Percentiles rank a stretch among this genome's conserved stretches.
Conservation (phyloP, 179 eudicot species). For the Spergularia azorica region DNA sequence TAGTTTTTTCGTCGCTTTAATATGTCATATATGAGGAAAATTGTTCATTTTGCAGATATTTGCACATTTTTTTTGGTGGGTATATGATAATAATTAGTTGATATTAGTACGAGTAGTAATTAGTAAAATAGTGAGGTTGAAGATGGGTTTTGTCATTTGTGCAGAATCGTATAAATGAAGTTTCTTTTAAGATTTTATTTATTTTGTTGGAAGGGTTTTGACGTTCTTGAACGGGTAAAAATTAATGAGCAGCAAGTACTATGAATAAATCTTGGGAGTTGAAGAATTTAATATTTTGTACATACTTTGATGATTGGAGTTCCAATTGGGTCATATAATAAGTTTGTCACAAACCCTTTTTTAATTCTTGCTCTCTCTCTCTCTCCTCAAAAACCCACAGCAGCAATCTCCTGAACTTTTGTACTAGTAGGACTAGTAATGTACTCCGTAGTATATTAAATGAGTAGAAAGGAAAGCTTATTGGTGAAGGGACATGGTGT, state of each 20-base stretch:
- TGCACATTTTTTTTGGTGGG: too few species aligned
- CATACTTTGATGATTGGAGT: slow-evolving; percentile 17
- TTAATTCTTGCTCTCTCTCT: background rate
- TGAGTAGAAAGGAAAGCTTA: background rate
- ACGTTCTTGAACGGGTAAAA: background rate
- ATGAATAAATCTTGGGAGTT: background rate
- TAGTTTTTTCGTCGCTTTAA: too few species aligned
- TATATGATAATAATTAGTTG: too few species aligned
- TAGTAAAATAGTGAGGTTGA: too few species aligned
- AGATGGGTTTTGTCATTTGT: too few species aligned
- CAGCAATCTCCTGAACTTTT: slow-evolving; percentile 25
- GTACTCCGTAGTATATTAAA: too few species aligned
- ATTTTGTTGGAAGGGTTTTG: background rate
- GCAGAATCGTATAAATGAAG: too few species aligned
- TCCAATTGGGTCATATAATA: background rate
- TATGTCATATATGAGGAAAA: too few species aligned
- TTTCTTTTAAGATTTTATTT: too few species aligned
- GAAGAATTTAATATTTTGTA: background rate
- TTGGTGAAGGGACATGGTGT: slow-evolving; percentile 17
- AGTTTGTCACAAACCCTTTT: slow-evolving; percentile 4
- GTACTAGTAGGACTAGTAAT: too few species aligned
- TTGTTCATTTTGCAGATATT: too few species aligned
- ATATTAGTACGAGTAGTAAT: too few species aligned
- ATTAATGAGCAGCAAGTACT: background rate
- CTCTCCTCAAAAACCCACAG: background rate